These are phyloP conservation scores for Miscanthus sacchariflorus DNA, from an alignment of 202 grass and related monocot species.

Conservation along the genomic window DNA sequence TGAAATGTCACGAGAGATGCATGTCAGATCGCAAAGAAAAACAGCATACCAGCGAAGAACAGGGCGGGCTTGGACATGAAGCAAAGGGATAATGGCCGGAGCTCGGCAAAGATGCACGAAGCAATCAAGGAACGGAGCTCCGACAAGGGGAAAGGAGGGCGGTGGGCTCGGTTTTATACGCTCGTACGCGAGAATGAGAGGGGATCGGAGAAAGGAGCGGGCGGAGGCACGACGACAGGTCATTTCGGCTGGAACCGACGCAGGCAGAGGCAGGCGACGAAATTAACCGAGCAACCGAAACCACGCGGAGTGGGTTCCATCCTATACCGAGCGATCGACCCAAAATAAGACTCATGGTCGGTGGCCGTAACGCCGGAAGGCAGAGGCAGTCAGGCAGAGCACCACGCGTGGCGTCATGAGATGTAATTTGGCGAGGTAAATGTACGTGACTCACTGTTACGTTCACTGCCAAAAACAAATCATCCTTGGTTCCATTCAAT, in stretches of 20 bases:
- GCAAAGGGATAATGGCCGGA: constrained; percentile 9
- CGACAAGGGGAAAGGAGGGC: constrained; percentile 32
- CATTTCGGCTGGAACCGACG: constrained; percentile 9
- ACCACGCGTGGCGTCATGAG: no score
- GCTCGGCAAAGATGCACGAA: constrained; percentile 22
- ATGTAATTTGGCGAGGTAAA: no score
- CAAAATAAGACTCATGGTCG: no score
- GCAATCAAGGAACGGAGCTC: constrained; percentile 40
- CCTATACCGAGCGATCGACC: background rate
- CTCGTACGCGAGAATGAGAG: background rate
- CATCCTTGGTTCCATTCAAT: background rate
- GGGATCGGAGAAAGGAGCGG: background rate
- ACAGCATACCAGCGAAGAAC: background rate
- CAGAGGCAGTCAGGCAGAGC: no score
- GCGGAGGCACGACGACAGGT: background rate
- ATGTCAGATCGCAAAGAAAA: background rate
- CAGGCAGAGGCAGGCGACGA: background rate
- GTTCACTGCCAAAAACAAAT: no score
- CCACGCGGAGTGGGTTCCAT: background rate
- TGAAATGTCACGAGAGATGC: background rate
- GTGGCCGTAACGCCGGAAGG: no score
- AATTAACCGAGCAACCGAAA: background rate
- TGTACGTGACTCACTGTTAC: no score
- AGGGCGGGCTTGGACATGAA: background rate
- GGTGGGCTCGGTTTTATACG: constrained; percentile 1